These are phyloP conservation scores for Neopestalotiopsis rosae DNA, from an alignment of 2,329 filamentous ascomycete species.

Conservation along the genomic window DNA sequence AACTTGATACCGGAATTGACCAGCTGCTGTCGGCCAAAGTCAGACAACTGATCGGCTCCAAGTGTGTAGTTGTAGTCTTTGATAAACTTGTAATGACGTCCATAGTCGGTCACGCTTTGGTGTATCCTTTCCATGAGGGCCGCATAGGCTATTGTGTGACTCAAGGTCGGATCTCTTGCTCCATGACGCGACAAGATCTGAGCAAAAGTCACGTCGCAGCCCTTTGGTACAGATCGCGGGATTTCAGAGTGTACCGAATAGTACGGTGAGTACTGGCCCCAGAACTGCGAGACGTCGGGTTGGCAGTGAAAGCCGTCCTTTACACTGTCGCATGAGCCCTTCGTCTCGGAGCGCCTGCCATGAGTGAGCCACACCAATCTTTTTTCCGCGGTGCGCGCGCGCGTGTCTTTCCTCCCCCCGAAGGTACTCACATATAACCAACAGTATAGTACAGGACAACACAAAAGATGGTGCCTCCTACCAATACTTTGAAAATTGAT, in stretches of 20 bases:
- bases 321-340: conserved; percentile 55
- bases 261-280: conserved; percentile 90
- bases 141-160: conserved; percentile 70
- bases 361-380: not conserved
- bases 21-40: conserved; percentile 72
- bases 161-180: conserved; percentile 76
- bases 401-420: not conserved
- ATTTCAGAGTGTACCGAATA: conserved; percentile 76
- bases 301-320: conserved; percentile 67
- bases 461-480: conserved; percentile 13
- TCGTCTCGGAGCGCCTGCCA: conserved; percentile 24
- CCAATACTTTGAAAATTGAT: conserved; percentile 17
- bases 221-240: conserved; percentile 61
- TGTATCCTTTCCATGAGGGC: conserved; percentile 71
- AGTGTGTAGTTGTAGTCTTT: conserved; percentile 73
- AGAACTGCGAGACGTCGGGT: conserved; percentile 66
- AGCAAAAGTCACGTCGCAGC: conserved; percentile 80
- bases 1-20: conserved; percentile 78
- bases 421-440: conserved; percentile 17
- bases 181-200: conserved; percentile 86
- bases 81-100: conserved; percentile 71
- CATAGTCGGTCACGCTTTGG: conserved; percentile 58
- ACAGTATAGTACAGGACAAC: conserved; percentile 15
- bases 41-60: conserved; percentile 70
- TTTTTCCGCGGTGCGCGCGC: no score